Evolutionary conservation across 768 basidiomycete species (phyloP).

Genomic region (Suillus subaureus): DNA sequence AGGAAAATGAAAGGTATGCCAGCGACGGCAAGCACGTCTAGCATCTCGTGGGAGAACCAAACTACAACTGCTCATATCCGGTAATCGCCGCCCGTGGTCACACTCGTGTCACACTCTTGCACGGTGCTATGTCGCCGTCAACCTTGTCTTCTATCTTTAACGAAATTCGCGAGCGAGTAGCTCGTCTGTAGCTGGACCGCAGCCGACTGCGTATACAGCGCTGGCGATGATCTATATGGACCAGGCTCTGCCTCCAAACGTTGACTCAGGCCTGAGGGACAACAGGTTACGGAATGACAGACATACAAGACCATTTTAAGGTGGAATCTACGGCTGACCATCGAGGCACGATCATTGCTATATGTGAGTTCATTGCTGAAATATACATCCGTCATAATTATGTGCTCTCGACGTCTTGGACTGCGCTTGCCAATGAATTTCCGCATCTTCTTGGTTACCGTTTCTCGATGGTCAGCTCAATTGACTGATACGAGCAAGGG

Average conservation of each 20-base stretch:
- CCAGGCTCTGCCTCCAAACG: neutral
- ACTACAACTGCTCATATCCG: constrained; percentile 20
- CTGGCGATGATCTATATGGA: neutral
- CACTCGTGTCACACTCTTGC: neutral
- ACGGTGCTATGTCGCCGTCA: neutral
- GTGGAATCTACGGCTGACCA: neutral
- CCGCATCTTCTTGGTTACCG: neutral
- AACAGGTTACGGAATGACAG: neutral
- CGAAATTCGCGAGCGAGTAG: neutral
- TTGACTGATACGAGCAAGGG: neutral
- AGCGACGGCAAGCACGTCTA: constrained; percentile 7
- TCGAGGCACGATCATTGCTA: neutral
- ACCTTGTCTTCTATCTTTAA: neutral
- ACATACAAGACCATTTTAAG: neutral
- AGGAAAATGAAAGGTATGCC: constrained; percentile 17
- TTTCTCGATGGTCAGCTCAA: neutral
- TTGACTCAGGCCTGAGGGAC: neutral
- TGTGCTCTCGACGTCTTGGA: neutral
- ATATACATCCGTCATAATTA: neutral
- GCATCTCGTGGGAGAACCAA: constrained; percentile 28
- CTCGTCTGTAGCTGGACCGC: neutral
- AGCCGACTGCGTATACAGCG: neutral
- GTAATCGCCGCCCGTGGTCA: constrained; percentile 21
- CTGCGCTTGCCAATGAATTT: constrained; percentile 3
- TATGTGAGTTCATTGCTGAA: neutral